Percentiles rank a stretch among this genome's conserved stretches.
phyloP scores from a whole-genome alignment of 805 yeast genomes.

The Millerago galiae region DNA sequence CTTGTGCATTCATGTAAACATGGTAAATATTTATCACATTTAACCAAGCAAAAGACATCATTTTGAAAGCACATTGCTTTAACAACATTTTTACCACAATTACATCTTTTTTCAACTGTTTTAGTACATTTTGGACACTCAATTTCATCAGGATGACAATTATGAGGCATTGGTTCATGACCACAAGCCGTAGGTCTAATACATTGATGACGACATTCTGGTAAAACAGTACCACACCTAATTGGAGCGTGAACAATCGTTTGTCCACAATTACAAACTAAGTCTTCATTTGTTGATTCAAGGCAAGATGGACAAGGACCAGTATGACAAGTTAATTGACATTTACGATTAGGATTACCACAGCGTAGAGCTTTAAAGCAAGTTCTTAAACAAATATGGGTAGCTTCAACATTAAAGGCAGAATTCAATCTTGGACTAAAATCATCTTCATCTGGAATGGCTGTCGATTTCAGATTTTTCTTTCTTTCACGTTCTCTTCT shows the following conservation, averaged over 20 bases:
- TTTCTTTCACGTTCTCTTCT: conserved; percentile 39
- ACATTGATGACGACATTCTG: conserved; percentile 64
- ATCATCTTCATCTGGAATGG: conserved; percentile 15
- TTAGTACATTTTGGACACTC: conserved; percentile 75
- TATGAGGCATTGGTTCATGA: conserved; percentile 61
- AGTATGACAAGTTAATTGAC: conserved; percentile 66
- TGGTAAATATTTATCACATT: conserved; percentile 46
- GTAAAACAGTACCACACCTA: conserved; percentile 69
- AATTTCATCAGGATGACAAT: conserved; percentile 62
- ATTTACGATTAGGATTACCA: conserved; percentile 49
- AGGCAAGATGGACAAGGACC: conserved; percentile 79
- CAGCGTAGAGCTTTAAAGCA: conserved; percentile 63
- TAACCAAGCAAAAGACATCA: conserved; percentile 60
- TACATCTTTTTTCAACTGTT: conserved; percentile 48
- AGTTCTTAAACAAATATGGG: conserved; percentile 62
- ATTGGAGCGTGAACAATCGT: conserved; percentile 79
- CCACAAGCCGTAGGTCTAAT: conserved; percentile 55
- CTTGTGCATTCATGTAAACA: conserved; percentile 49
- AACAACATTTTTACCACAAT: conserved; percentile 52
- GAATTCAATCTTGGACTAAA: conserved; percentile 34
- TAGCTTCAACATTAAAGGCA: conserved; percentile 57
- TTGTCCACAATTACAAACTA: conserved; percentile 74
- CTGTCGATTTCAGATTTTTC: conserved; percentile 42
- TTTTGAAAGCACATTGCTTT: conserved; percentile 65
- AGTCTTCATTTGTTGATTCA: conserved; percentile 74